Base-by-base conservation (phyloP, 768 basidiomycete genomes). In the Rhodotorula diobovata region DNA sequence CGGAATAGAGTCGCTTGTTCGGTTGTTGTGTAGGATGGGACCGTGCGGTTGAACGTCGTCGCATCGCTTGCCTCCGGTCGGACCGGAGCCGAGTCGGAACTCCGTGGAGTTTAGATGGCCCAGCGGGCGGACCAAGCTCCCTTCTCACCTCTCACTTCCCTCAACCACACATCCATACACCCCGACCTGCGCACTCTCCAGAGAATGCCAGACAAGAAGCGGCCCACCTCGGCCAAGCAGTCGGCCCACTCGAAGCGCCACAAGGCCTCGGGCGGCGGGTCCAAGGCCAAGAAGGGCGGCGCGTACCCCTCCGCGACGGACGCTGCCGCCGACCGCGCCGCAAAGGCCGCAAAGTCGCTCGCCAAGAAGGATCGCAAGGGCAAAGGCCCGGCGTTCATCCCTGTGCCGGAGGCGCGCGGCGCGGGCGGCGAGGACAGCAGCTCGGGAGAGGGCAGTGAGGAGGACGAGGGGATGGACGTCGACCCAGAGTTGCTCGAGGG, bases 401-500 rank as follows among this genome's bases (percentile, higher is more conserved):
- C 56, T 10, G 46, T 67, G 0, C 70, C 66, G 23, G 55, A 58
- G 15, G 60, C 37, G 10, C 39, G 28, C 34, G 58, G 15, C 28
- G 50, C 43, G 32, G 53, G 32, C 25, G 30, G 34, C 43, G 55
- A 57, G 54, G 34, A n/a, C 43, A 50, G 30, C 25, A 23, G 34
- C n/a, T 18, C 30, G 57, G 43, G 59, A 41, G 56, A 58, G 7
- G 30, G 23, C n/a, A 54, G 34, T 34, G 48, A n/a, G n/a, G 88
- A 89, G 46, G 86, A 88, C 69, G 90, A 89, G 70, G 81, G 87
- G 45, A 86, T 85, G n/a, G 79, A 89, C 60, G 80, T 91, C 35
- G 82, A 85, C 65, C 85, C 87, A 75, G 90, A 87, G 76, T 85
- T 88, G 5, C 83, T 84, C 45, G 82, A 83, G 43, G 58, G 9